Conservation (phyloP, 768 basidiomycete genomes). For the Mycena belliarum region DNA sequence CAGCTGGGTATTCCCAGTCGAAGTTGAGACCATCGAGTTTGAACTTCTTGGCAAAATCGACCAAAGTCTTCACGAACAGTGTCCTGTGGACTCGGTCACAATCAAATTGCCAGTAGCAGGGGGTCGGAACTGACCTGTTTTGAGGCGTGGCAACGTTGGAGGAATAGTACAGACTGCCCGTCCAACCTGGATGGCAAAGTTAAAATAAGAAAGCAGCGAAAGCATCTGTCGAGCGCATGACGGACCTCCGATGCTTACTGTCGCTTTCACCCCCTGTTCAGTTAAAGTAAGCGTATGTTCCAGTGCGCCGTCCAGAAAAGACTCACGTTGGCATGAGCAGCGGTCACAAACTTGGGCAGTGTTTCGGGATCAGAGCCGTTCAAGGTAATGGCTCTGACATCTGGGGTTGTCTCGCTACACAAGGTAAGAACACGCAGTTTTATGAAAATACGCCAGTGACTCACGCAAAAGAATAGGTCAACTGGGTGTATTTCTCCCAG, state of each 20-base stretch:
- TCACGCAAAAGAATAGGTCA: slow-evolving; percentile 51
- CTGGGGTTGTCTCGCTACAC: slow-evolving; percentile 24
- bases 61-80: slow-evolving; percentile 50
- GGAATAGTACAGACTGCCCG: slow-evolving; percentile 64
- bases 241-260: slow-evolving; percentile 53
- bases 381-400: slow-evolving; percentile 31
- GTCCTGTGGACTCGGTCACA: neutral
- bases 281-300: slow-evolving; percentile 26
- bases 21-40: slow-evolving; percentile 57
- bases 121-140: slow-evolving; percentile 33
- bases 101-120: no score
- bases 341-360: slow-evolving; percentile 56
- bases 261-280: slow-evolving; percentile 54
- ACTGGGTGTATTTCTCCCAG: slow-evolving; percentile 47
- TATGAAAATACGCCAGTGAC: slow-evolving; percentile 10
- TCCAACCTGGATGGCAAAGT: slow-evolving; percentile 44
- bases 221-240: no score
- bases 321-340: slow-evolving; percentile 44
- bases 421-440: neutral
- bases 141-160: slow-evolving; percentile 52
- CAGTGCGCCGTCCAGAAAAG: no score
- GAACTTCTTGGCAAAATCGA: slow-evolving; percentile 49
- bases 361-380: slow-evolving; percentile 44
- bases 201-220: no score
- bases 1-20: slow-evolving; percentile 83